phyloP scores from a whole-genome alignment of 352 stramenopile genomes.

The Blastocystis sp. region DNA sequence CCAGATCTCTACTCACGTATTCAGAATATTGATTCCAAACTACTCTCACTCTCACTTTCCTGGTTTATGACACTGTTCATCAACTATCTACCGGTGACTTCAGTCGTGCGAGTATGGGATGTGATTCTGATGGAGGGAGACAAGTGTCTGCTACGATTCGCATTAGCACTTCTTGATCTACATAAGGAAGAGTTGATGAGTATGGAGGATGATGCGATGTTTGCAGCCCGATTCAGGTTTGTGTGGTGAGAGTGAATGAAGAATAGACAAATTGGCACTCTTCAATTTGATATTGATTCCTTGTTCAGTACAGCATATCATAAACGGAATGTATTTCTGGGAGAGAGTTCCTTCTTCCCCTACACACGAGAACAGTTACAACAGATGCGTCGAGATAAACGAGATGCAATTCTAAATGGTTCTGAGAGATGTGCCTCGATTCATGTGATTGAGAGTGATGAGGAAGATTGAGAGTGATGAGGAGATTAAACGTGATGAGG shows the following conservation, averaged over 20 bases:
- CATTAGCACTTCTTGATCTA: slow-evolving; percentile 10
- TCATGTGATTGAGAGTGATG: slow-evolving; percentile 31
- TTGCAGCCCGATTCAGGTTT: background rate
- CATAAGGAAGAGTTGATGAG: slow-evolving; percentile 18
- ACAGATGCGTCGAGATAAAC: background rate
- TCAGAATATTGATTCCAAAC: background rate
- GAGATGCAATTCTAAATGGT: background rate
- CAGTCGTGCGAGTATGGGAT: slow-evolving; percentile 40
- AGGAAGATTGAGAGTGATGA: background rate
- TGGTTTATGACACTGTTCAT: slow-evolving; percentile 52
- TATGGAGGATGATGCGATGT: background rate
- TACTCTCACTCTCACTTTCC: background rate
- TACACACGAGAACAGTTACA: background rate
- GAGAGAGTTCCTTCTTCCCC: background rate
- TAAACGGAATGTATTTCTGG: background rate
- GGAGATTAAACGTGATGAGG: slow-evolving; percentile 16
- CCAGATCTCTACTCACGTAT: background rate
- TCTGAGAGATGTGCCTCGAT: background rate
- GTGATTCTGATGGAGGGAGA: slow-evolving; percentile 58
- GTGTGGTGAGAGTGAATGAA: background rate
- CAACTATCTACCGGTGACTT: background rate
- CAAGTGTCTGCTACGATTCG: slow-evolving; percentile 11
- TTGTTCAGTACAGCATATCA: background rate
- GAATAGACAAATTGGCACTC: background rate
- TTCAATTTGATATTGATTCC: background rate